Evolutionary conservation across 768 basidiomycete genomes (phyloP).

Genomic region (Galerina sulciceps): DNA sequence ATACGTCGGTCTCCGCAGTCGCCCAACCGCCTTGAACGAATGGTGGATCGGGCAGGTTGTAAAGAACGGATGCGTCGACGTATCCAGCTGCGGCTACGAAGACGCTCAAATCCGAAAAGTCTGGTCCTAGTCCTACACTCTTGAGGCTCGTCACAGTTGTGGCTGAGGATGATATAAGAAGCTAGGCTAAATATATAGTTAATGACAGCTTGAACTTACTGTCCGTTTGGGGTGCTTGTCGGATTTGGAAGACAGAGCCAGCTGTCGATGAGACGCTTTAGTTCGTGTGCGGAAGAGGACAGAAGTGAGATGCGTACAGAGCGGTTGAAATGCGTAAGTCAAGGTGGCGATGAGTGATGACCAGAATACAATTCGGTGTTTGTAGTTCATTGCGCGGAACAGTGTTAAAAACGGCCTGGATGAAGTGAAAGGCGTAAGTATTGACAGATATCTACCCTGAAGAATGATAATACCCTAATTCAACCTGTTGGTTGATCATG

Average conservation of each 20-base stretch:
- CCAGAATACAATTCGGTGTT: slow-evolving; percentile 56
- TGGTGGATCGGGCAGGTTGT: slow-evolving; percentile 57
- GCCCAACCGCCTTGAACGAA: slow-evolving; percentile 60
- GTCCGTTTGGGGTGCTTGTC: slow-evolving; percentile 28
- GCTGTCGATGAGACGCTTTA: slow-evolving; percentile 31
- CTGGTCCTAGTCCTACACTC: slow-evolving; percentile 48
- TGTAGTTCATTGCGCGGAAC: slow-evolving; percentile 50
- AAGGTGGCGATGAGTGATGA: slow-evolving; percentile 53
- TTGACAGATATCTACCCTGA: background rate
- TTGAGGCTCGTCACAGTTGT: slow-evolving; percentile 43
- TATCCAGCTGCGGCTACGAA: slow-evolving; percentile 68
- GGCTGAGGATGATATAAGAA: slow-evolving; percentile 26
- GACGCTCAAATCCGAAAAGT: slow-evolving; percentile 47
- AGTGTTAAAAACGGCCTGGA: slow-evolving; percentile 48
- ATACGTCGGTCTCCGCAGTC: slow-evolving; percentile 54
- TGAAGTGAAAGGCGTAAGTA: slow-evolving; percentile 8
- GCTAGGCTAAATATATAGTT: background rate
- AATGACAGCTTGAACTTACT: slow-evolving; percentile 14
- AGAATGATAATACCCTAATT: slow-evolving; percentile 40
- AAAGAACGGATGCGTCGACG: slow-evolving; percentile 47
- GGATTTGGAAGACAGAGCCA: slow-evolving; percentile 44
- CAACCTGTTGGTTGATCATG: slow-evolving; percentile 34
- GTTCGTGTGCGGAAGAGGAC: slow-evolving; percentile 3
- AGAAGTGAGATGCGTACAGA: slow-evolving; percentile 42
- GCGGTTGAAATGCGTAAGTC: slow-evolving; percentile 57